Base-by-base conservation (phyloP, 2,329 filamentous ascomycete species). In the Macrophomina phaseolina region DNA sequence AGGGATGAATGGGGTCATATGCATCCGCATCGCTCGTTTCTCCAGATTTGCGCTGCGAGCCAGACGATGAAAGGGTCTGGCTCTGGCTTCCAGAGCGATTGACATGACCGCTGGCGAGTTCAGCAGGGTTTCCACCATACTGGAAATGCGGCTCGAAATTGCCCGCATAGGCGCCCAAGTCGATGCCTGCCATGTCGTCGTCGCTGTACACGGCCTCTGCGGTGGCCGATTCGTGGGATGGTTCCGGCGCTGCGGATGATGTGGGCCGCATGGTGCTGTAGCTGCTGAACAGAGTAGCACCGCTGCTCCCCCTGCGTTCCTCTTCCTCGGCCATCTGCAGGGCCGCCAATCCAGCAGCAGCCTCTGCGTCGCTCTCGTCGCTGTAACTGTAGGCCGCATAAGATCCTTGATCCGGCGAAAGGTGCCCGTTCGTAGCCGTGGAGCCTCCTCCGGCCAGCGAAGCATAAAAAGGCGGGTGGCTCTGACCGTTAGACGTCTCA, bases 291-390 rank as follows among this genome's bases (percentile, higher is more conserved):
- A 83, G 84, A 18, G 84, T 80, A 71, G 81, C 80, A 16, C 84
- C 83, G 70, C 85, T 83, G 73, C 86, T 89, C 71, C 87, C 86
- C 67, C 86, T 84, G 60, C 88, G 87, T 68, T 96, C 91, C 75
- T 89, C 85, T 76, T 93, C 87, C 68, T 97, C 93, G 4, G 93
- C 93, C 80, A 94, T 88, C 67, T 89, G 89, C 85, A 98, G 88
- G 70, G 93, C 93, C 75, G 91, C 87, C 62, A 96, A 81, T 16
- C 95, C 94, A 68, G 92, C 92, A 46, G 91, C 89, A 23, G 91
- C 94, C 77, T 97, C 94, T 0, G 91, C 89, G 74, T 98, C 94
- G 74, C 93, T 96, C 60, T 96, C 93, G 65, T 94, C 91, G 69
- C 84, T 79, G 3, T 71, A 70, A 38, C 46, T 68, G 64, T 77